These are phyloP conservation scores for Fusarium graminum DNA, from an alignment of 2,329 filamentous ascomycete genomes.

Conservation along the genomic window DNA sequence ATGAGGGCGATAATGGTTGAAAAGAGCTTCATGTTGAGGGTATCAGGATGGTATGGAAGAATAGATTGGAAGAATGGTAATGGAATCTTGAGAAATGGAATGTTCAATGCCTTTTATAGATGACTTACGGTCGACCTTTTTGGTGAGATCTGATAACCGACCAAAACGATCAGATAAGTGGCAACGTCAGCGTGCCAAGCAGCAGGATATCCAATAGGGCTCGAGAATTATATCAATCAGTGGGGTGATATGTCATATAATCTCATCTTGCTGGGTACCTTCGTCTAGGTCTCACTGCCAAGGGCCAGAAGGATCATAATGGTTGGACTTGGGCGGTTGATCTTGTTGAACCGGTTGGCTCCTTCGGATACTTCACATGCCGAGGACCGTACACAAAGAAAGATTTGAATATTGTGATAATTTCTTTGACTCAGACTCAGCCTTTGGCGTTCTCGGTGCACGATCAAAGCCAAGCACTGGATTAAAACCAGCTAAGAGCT, in stretches of 20 bases:
- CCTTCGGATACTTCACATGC: not conserved
- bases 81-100: accelerated
- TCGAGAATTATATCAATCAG: not conserved
- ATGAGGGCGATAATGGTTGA: not conserved
- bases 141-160: not conserved
- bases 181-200: accelerated
- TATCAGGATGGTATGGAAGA: accelerated
- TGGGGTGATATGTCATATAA: not conserved
- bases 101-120: not conserved
- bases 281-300: constrained; percentile 2
- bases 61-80: not conserved
- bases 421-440: too few species aligned
- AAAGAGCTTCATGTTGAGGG: not conserved
- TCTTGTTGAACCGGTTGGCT: not conserved
- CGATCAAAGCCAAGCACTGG: too few species aligned
- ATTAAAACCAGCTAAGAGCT: too few species aligned
- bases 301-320: not conserved
- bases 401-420: too few species aligned
- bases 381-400: not conserved
- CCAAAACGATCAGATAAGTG: constrained; percentile 3
- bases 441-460: too few species aligned
- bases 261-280: not conserved
- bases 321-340: not conserved
- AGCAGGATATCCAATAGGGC: not conserved
- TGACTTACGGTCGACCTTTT: accelerated